Base-by-base conservation (phyloP, 345 rosid species). In the Geranium rotundifolium region DNA sequence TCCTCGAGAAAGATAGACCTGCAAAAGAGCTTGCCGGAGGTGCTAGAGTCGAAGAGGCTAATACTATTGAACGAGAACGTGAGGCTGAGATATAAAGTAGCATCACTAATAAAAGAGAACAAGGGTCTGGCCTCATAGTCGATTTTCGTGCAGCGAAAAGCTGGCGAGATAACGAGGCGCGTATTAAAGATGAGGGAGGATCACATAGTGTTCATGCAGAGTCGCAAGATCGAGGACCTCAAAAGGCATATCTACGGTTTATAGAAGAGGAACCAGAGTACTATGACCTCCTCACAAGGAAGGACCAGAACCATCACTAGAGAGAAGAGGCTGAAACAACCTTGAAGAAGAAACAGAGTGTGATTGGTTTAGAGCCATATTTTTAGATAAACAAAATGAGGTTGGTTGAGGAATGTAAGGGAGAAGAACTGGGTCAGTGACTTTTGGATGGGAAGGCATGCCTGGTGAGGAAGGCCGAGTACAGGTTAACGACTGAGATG, bases 141-240 rank as follows among this genome's bases (percentile, higher is more conserved):
- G 0, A 58, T 80, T 61, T 81, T 80, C 60, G 70, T 85, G 77
- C 83, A 75, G 74, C 76, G 76, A 54, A 84, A 80, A 68, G 90
- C 88, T 13, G 79, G 71, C 34, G 88, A 85, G 65, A 81, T 87
- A 1, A 81, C 85, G 5, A 65, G 83, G 69, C 64, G 80, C 68
- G 69, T 87, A 64, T 60, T 87, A 61, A 78, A 75, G 74, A 70
- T 81, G 90, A 87, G 85, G 65, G 95, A 84, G 73, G 90, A 84
- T 61, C 82, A 81, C 52, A 85, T 77, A 56, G 79, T 77, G 17
- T 71, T 69, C 41, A 50, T 78, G 61, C 81, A 84, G 17, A 75
- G 77, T 14, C 77, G 79, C 29, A 84, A 75, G 61, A 73, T 73
- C 34, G 64, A 78, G 31, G 69, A 82, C 64, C 86, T 74, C 52